phyloP scores from a whole-genome alignment of 1,284 basidiomycete genomes.

The Pisolithus thermaeus region DNA sequence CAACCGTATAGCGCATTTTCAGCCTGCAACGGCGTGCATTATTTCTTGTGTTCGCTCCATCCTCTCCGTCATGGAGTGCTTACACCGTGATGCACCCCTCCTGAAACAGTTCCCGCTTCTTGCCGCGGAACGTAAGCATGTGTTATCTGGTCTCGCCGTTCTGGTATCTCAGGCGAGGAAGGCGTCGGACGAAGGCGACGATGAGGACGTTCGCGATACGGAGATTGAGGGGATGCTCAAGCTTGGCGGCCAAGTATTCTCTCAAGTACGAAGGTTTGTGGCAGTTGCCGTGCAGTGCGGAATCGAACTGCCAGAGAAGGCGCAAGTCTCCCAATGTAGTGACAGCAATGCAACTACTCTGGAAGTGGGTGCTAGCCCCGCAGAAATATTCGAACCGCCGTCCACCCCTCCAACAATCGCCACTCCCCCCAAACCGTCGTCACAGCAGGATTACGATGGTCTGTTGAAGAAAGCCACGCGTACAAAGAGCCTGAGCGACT shows the following conservation, averaged over 20 bases:
- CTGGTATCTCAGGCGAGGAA: constrained; percentile 83
- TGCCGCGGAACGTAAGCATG: constrained; percentile 73
- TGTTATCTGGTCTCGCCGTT: constrained; percentile 77
- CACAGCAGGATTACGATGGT: constrained; percentile 20
- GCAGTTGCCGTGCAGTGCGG: constrained; percentile 77
- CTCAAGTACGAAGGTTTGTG: constrained; percentile 65
- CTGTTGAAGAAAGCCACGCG: constrained; percentile 34
- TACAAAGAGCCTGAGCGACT: constrained; percentile 51
- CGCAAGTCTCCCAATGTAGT: constrained; percentile 34
- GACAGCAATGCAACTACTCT: constrained; percentile 32
- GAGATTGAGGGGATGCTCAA: constrained; percentile 72
- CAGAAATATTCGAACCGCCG: constrained; percentile 11
- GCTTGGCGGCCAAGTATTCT: constrained; percentile 68
- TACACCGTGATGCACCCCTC: constrained; percentile 75
- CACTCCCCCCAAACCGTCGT: constrained; percentile 8
- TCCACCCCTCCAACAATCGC: constrained; percentile 14
- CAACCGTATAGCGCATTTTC: constrained; percentile 75
- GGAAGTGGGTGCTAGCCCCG: constrained; percentile 12
- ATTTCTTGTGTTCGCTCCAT: constrained; percentile 94
- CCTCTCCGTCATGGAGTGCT: constrained; percentile 79
- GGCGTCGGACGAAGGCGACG: constrained; percentile 54
- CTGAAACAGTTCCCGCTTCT: constrained; percentile 66
- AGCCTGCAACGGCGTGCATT: constrained; percentile 83
- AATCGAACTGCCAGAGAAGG: constrained; percentile 61
- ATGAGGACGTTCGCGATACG: constrained; percentile 44